A percentile compares a stretch with the other conserved stretches of the same genome.
Conservation (phyloP, 108 stramenopile genomes). For the Nitzschia inconspicua region DNA sequence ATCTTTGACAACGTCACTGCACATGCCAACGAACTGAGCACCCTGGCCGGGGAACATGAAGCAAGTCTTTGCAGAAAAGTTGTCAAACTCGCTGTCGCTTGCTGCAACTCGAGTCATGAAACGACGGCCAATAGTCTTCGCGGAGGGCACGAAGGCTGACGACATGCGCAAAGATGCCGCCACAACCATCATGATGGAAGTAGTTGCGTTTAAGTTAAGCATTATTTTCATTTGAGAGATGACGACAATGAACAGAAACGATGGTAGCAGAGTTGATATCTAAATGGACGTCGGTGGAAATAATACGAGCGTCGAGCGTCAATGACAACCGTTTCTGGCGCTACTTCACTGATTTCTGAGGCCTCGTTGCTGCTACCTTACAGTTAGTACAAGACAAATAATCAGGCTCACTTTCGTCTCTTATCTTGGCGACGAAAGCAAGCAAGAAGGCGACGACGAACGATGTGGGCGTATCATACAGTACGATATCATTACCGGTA, state of each 20-base stretch:
- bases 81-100: slow-evolving; percentile 85
- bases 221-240: background rate
- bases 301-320: no score
- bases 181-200: slow-evolving; percentile 26
- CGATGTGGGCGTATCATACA: no score
- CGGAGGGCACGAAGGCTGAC: slow-evolving; percentile 55
- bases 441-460: no score
- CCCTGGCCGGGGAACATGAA: slow-evolving; percentile 98
- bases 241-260: background rate
- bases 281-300: no score
- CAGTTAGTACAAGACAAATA: no score
- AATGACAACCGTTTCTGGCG: no score
- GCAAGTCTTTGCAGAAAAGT: slow-evolving; percentile 75
- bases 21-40: slow-evolving; percentile 92
- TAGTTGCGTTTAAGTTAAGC: background rate
- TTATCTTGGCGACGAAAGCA: no score
- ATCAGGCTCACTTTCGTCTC: no score
- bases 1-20: slow-evolving; percentile 69
- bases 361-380: no score
- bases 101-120: slow-evolving; percentile 31
- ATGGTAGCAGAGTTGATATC: no score
- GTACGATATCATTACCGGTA: no score
- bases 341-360: no score
- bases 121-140: slow-evolving; percentile 42
- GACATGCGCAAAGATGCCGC: slow-evolving; percentile 24